Evolutionary conservation across 2,329 filamentous ascomycete genomes (phyloP), one percentile per base, ranked within the genome.

Genomic region (Fusarium ambrosium): DNA sequence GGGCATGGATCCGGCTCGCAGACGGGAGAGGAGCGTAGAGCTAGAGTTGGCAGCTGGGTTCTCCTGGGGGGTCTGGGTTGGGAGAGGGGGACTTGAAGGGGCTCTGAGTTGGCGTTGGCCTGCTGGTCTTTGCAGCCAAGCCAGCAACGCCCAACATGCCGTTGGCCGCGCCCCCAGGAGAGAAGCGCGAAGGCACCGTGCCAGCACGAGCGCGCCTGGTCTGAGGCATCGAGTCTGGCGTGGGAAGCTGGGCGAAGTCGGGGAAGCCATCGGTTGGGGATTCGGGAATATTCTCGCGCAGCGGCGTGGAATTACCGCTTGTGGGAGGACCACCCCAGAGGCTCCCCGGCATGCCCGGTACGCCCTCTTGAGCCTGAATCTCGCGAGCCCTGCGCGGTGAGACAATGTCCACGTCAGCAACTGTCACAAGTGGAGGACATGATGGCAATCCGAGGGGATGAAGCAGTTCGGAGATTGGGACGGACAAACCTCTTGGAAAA

Each of bases 221-320:
- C 78, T 93, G 89, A 66, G 93, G 91, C 70, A 93, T 81, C 68
- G 87, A 89, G 74, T 92, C 89, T 74, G 93, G 89, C 10, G 92
- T 89, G 48, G 93, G 89, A 48, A 94, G 88, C 78, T 92, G 91
- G 74, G 93, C 90, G 81, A 98, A 95, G 83, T 98, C 95, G 68
- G 97, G 95, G 79, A 98, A 98, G 77, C 94, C 96, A 86, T 98
- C 96, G 76, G 94, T 97, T 36, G 97, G 97, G 39, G 96, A 98
- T 85, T 99, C 97, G 74, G 96, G 95, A 71, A 99, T 98, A 76
- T 96, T 98, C 86, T 98, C 97, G 80, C 97, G 94, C 62, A 99
- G 90, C 77, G 97, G 97, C 48, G 96, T 98, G 22, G 96, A 98
- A 84, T 98, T 96, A 75, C 96, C 97, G 82, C 96, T 98, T 66